Evolutionary conservation across 805 yeast genomes (phyloP).

Genomic region (Millerozyma miso): DNA sequence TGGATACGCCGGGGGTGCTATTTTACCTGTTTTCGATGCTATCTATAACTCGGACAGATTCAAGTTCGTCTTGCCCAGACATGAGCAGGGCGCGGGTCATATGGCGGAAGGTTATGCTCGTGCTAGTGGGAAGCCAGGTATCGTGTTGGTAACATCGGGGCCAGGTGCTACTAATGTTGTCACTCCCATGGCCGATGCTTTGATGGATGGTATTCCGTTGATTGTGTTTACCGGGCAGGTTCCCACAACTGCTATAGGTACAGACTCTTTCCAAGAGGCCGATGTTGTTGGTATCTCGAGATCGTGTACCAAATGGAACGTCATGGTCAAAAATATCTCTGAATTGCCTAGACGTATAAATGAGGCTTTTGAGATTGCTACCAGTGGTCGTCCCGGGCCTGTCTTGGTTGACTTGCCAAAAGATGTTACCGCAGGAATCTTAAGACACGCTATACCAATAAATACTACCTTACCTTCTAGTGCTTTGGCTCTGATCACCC

Average conservation of each 20-base stretch:
- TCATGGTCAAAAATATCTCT: slow-evolving; percentile 92
- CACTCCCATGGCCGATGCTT: slow-evolving; percentile 98
- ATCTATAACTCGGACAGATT: slow-evolving; percentile 87
- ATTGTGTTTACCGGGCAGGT: slow-evolving; percentile 98
- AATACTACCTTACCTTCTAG: slow-evolving; percentile 70
- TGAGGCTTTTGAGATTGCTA: slow-evolving; percentile 97
- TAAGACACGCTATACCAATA: slow-evolving; percentile 81
- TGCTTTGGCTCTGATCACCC: slow-evolving; percentile 67
- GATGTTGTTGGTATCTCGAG: slow-evolving; percentile 96
- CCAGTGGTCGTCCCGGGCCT: slow-evolving; percentile 96
- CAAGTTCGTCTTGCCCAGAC: slow-evolving; percentile 88
- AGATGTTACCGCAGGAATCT: slow-evolving; percentile 92
- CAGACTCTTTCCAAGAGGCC: slow-evolving; percentile 99
- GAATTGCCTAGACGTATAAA: slow-evolving; percentile 94
- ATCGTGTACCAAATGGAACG: slow-evolving; percentile 98
- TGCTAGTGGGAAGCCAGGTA: slow-evolving; percentile 95
- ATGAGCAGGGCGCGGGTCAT: slow-evolving; percentile 99
- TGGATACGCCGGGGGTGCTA: slow-evolving; percentile 99
- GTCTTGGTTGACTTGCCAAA: slow-evolving; percentile 96
- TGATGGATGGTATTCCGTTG: slow-evolving; percentile 95
- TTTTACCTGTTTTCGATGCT: slow-evolving; percentile 95
- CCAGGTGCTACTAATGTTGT: slow-evolving; percentile 99
- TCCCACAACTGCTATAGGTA: slow-evolving; percentile 91
- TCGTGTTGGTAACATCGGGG: slow-evolving; percentile 96
- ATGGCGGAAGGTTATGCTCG: slow-evolving; percentile 99